These are phyloP conservation scores for Acacia pycnantha DNA, from an alignment of 331 rosid species.

Conservation along the genomic window DNA sequence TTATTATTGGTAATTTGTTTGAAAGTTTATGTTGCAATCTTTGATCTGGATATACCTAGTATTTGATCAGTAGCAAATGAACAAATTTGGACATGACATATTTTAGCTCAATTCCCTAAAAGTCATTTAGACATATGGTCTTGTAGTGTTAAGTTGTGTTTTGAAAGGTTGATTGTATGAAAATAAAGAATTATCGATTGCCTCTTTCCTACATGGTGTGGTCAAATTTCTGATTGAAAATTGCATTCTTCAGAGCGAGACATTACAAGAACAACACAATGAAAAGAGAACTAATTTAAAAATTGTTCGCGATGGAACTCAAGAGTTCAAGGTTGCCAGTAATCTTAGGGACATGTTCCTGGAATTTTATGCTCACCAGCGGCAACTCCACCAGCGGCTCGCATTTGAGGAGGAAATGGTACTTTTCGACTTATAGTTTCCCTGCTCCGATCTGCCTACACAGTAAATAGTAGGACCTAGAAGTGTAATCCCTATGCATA, in stretches of 20 bases:
- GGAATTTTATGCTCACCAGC: constrained; percentile 43
- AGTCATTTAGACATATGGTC: background rate
- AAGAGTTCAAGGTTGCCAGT: constrained; percentile 43
- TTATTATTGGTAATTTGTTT: background rate
- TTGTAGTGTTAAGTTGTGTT: background rate
- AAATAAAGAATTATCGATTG: background rate
- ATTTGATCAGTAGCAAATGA: background rate
- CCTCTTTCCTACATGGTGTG: background rate
- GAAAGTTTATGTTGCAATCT: background rate
- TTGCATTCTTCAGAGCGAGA: constrained; percentile 35
- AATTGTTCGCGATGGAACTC: constrained; percentile 39
- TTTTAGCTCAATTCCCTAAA: background rate
- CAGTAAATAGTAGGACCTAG: background rate
- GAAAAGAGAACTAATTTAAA: constrained; percentile 30
- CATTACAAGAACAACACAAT: background rate
- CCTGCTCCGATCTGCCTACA: background rate
- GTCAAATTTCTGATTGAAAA: constrained; percentile 8
- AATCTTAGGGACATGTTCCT: constrained; percentile 26
- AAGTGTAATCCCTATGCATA: background rate
- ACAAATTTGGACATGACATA: background rate
- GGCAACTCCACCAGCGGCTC: constrained; percentile 38
- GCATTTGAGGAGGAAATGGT: constrained; percentile 37
- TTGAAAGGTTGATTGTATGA: background rate
- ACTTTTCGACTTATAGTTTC: background rate
- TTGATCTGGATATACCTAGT: background rate